Conservation (phyloP, 257 asterid species). For the Penstemon davidsonii region DNA sequence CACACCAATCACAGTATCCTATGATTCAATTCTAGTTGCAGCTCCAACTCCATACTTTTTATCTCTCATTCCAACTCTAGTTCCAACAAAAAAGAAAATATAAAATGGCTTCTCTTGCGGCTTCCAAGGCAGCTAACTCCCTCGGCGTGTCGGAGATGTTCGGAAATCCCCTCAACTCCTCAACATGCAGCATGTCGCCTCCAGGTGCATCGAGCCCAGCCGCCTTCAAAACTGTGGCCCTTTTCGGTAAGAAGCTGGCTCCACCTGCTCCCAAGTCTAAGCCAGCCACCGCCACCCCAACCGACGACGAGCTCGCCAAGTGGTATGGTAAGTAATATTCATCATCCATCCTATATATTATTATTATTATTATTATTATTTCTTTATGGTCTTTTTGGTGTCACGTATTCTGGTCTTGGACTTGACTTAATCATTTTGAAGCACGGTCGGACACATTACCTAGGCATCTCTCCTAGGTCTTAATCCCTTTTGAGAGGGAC, state of each 20-base stretch:
- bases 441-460: too few relatives aligned
- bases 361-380: too few relatives aligned
- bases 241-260: slow-evolving; percentile 75
- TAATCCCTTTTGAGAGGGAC: too few relatives aligned
- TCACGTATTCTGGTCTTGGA: too few relatives aligned
- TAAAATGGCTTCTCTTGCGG: slow-evolving; percentile 67
- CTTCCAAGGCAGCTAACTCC: slow-evolving; percentile 56
- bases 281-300: slow-evolving; percentile 49
- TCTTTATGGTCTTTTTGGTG: too few relatives aligned
- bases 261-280: slow-evolving; percentile 62
- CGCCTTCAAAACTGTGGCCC: slow-evolving; percentile 73
- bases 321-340: slow-evolving; percentile 79
- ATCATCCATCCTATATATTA: background rate
- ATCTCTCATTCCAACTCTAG: background rate
- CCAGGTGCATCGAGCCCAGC: slow-evolving; percentile 56
- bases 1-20: slow-evolving; percentile 40
- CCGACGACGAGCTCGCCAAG: slow-evolving; percentile 92
- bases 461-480: too few relatives aligned
- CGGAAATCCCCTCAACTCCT: slow-evolving; percentile 60
- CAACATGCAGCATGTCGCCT: slow-evolving; percentile 43
- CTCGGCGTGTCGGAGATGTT: slow-evolving; percentile 74
- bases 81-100: background rate
- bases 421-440: too few relatives aligned
- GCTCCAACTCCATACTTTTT: slow-evolving; percentile 9
- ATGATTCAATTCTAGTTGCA: slow-evolving; percentile 4